A percentile compares a stretch with the other conserved stretches of the same genome.
These are phyloP conservation scores for Hericium rajendrae DNA, from an alignment of 768 basidiomycete species.

Conservation along the genomic window DNA sequence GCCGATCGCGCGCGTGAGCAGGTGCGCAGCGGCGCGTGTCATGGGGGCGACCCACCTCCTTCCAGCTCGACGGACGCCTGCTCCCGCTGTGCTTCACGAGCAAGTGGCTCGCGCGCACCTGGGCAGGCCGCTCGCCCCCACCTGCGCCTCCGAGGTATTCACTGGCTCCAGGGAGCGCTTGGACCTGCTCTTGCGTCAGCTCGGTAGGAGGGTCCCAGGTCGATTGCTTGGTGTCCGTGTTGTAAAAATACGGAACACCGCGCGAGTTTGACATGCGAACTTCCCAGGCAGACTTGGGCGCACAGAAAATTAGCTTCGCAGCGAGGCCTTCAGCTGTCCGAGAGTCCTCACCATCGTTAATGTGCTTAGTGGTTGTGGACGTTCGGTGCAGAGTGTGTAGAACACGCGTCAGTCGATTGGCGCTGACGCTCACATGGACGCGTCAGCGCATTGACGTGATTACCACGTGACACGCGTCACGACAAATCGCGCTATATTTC, in stretches of 20 bases:
- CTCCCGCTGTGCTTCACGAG: conserved; percentile 85
- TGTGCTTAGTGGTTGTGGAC: too few relatives aligned
- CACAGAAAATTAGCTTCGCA: too few relatives aligned
- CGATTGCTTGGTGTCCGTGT: conserved; percentile 57
- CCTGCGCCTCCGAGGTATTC: conserved; percentile 31
- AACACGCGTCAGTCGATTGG: too few relatives aligned
- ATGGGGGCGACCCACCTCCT: conserved; percentile 44
- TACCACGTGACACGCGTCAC: too few relatives aligned
- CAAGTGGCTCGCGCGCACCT: conserved; percentile 92
- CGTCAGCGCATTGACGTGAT: too few relatives aligned
- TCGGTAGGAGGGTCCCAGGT: conserved; percentile 69
- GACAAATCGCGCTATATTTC: too few relatives aligned
- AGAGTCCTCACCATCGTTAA: too few relatives aligned
- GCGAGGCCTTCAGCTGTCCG: too few relatives aligned
- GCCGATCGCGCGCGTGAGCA: not conserved
- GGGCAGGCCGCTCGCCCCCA: conserved; percentile 25
- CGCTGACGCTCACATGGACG: too few relatives aligned
- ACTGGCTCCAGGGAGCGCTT: conserved; percentile 54
- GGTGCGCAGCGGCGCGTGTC: not conserved
- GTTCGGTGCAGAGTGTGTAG: too few relatives aligned
- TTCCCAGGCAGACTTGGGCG: conserved; percentile 49
- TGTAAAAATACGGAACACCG: conserved; percentile 82
- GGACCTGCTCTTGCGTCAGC: conserved; percentile 51
- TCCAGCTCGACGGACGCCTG: conserved; percentile 75
- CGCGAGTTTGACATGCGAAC: conserved; percentile 77